phyloP scores from a whole-genome alignment of 306 rosid species.

The Cucumis hystrix region DNA sequence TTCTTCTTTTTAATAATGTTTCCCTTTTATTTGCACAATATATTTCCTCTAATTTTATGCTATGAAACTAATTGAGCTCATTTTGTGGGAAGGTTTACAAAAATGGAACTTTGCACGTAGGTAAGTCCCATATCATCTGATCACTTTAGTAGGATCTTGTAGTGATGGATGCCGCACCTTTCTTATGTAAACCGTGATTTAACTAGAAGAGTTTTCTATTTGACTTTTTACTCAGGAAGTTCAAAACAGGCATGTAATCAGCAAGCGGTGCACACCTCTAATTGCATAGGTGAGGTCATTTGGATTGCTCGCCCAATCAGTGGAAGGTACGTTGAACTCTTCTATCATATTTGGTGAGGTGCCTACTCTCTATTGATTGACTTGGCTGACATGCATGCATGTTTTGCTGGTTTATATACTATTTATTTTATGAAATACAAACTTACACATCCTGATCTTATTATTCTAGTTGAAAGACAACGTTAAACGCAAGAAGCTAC shows the following conservation, averaged over 20 bases:
- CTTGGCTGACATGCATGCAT: neutral
- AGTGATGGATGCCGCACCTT: neutral
- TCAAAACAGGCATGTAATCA: slow-evolving; percentile 21
- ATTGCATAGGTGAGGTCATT: slow-evolving; percentile 72
- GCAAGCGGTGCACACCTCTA: slow-evolving; percentile 17
- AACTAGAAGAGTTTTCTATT: slow-evolving; percentile 7
- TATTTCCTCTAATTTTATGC: slow-evolving; percentile 8
- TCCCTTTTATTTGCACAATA: neutral
- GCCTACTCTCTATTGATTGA: neutral
- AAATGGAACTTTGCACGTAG: slow-evolving; percentile 52
- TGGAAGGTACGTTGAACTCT: slow-evolving; percentile 32
- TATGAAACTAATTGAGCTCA: slow-evolving; percentile 25
- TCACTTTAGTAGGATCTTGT: neutral
- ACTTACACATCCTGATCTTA: neutral
- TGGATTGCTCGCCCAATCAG: slow-evolving; percentile 35
- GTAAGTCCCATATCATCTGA: slow-evolving; percentile 22
- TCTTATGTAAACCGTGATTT: neutral
- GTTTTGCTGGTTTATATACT: neutral
- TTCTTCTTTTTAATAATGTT: neutral
- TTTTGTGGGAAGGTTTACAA: slow-evolving; percentile 35
- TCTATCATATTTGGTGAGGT: neutral
- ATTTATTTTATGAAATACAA: neutral
- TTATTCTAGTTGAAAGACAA: neutral
- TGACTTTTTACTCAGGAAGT: slow-evolving; percentile 30
- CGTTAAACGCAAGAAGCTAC: no score